Evolutionary conservation across 257 asterid species (phyloP).

Genomic region (Solanum gracilifrons): DNA sequence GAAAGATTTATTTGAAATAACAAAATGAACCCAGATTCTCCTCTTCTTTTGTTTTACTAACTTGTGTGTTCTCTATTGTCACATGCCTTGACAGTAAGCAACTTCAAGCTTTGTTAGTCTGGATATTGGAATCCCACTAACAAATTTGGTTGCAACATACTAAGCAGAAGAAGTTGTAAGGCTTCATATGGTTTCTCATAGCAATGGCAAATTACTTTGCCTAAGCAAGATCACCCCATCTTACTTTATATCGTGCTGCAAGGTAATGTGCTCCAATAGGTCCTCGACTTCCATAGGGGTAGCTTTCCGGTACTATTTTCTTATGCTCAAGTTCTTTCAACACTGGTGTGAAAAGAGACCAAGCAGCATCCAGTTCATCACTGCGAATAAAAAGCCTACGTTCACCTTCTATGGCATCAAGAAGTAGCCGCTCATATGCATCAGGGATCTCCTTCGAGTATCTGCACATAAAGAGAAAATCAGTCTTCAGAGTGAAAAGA

Average conservation of each 20-base stretch:
- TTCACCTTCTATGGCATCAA: constrained; percentile 92
- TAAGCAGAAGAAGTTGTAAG: neutral
- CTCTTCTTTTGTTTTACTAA: neutral
- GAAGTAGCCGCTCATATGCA: constrained; percentile 90
- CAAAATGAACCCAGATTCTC: neutral
- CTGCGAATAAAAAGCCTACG: constrained; percentile 92
- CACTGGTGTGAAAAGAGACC: constrained; percentile 91
- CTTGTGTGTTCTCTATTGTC: neutral
- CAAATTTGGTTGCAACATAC: neutral
- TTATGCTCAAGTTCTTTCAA: constrained; percentile 67
- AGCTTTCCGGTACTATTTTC: constrained; percentile 63
- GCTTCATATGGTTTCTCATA: neutral
- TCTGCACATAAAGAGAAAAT: constrained; percentile 15
- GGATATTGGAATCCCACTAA: neutral
- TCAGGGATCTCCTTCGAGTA: constrained; percentile 93
- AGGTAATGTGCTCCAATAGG: constrained; percentile 95
- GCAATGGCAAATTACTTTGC: neutral
- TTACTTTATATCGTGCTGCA: constrained; percentile 72
- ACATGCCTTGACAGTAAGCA: neutral
- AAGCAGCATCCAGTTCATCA: constrained; percentile 92
- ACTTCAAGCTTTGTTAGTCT: neutral
- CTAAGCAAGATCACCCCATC: constrained; percentile 85
- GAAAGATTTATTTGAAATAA: neutral
- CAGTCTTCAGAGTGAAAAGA: neutral
- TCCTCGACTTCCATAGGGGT: constrained; percentile 93